phyloP scores from a whole-genome alignment of 768 basidiomycete species.

The Macrocybe gigantea region DNA sequence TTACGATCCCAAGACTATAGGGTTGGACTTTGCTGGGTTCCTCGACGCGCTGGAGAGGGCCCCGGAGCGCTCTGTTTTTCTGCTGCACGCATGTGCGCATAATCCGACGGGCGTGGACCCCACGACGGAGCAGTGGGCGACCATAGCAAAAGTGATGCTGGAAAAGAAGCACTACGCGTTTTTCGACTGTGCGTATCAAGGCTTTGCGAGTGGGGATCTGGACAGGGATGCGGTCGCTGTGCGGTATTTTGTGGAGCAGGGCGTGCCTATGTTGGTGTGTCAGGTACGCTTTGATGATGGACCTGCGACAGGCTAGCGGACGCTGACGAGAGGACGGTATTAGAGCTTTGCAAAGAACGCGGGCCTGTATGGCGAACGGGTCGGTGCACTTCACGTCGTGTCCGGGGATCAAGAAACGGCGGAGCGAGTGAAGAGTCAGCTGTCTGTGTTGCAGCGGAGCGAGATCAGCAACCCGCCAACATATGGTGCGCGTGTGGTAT shows the following conservation, averaged over 20 bases:
- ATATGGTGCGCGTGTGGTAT: slow-evolving; percentile 84
- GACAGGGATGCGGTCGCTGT: slow-evolving; percentile 92
- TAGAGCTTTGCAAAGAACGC: slow-evolving; percentile 98
- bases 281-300: slow-evolving; percentile 46
- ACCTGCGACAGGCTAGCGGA: no score
- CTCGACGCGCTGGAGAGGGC: slow-evolving; percentile 54
- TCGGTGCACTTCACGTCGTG: slow-evolving; percentile 90
- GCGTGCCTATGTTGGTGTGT: slow-evolving; percentile 79
- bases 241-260: slow-evolving; percentile 73
- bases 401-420: slow-evolving; percentile 59
- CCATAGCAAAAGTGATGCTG: slow-evolving; percentile 67
- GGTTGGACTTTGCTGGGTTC: slow-evolving; percentile 74
- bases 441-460: slow-evolving; percentile 87
- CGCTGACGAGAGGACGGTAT: neutral
- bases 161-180: slow-evolving; percentile 79
- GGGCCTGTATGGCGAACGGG: slow-evolving; percentile 90
- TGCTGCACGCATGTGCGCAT: slow-evolving; percentile 93
- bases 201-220: slow-evolving; percentile 90
- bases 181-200: slow-evolving; percentile 97
- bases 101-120: slow-evolving; percentile 98
- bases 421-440: slow-evolving; percentile 73
- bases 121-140: slow-evolving; percentile 79
- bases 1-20: slow-evolving; percentile 87
- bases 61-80: slow-evolving; percentile 73
- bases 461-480: slow-evolving; percentile 95